Conservation (phyloP, 1,284 basidiomycete genomes). For the Marasmius sp. region DNA sequence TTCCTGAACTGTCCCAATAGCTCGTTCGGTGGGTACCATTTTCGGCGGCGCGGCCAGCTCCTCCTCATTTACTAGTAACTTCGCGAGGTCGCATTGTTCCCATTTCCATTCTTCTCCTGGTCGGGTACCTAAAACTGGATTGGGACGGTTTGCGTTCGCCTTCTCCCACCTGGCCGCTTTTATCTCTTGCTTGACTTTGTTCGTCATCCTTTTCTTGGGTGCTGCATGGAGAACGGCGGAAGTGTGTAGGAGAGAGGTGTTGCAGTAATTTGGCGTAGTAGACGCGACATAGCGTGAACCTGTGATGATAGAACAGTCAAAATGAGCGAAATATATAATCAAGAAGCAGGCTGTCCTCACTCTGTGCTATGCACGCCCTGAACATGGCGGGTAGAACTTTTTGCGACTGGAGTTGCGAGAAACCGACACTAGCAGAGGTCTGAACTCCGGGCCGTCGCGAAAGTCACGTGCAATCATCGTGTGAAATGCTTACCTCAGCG, state of each 20-base stretch:
- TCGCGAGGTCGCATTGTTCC: conserved; percentile 61
- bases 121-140: conserved; percentile 72
- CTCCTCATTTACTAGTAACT: conserved; percentile 56
- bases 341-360: conserved; percentile 1
- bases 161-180: conserved; percentile 44
- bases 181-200: conserved; percentile 52
- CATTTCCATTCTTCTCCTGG: conserved; percentile 65
- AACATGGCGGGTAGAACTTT: conserved; percentile 6
- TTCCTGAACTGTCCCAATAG: conserved; percentile 36
- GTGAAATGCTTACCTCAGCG: too few species aligned
- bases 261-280: conserved; percentile 21
- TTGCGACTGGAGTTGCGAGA: background rate
- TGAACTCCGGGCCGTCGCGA: background rate
- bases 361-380: conserved; percentile 11
- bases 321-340: background rate
- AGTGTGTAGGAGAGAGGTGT: conserved; percentile 52
- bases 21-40: conserved; percentile 18
- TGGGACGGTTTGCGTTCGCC: conserved; percentile 51
- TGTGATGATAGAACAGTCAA: conserved; percentile 17
- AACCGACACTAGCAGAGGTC: background rate
- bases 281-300: conserved; percentile 47
- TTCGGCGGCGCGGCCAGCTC: conserved; percentile 39
- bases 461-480: background rate
- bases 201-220: conserved; percentile 33
- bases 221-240: conserved; percentile 43